Conservation (phyloP, 2,329 filamentous ascomycete species). For the Pyrenophora teres region DNA sequence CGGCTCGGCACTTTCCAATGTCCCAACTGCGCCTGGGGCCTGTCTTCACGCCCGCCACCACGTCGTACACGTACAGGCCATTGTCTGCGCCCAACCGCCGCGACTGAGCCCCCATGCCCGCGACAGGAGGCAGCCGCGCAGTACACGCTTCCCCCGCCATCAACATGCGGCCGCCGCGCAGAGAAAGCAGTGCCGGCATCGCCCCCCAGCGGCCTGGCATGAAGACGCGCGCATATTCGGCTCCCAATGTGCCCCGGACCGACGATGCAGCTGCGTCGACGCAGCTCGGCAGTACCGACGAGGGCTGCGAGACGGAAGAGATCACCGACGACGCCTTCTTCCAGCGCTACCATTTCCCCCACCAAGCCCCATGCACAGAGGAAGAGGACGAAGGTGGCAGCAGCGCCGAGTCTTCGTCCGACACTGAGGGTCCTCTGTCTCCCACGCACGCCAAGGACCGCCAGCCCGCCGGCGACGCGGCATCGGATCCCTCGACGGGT, state of each 20-base stretch:
- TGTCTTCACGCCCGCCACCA: conserved; percentile 25
- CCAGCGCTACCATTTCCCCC: conserved; percentile 49
- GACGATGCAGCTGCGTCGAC: conserved; percentile 25
- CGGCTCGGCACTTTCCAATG: conserved; percentile 15
- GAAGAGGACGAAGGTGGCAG: conserved; percentile 24
- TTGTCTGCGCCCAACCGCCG: conserved; percentile 12
- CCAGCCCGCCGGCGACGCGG: conserved; percentile 24
- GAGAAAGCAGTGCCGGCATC: conserved; percentile 20
- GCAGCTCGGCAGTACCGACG: conserved; percentile 52
- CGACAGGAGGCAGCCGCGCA: conserved; percentile 22
- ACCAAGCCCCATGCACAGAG: conserved; percentile 12
- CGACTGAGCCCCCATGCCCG: conserved; percentile 21
- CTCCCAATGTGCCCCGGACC: conserved; percentile 40
- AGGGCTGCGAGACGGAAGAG: conserved; percentile 59
- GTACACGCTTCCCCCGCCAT: conserved; percentile 16
- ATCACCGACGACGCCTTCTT: conserved; percentile 49
- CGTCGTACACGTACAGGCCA: conserved; percentile 23
- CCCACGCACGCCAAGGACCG: conserved; percentile 40
- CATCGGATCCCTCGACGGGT: conserved; percentile 27
- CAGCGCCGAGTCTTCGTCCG: conserved; percentile 40
- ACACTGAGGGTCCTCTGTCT: conserved; percentile 47
- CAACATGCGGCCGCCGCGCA: conserved; percentile 30
- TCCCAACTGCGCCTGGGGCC: conserved; percentile 28
- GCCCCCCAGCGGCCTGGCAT: conserved; percentile 35
- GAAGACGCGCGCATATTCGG: conserved; percentile 46